Conservation (phyloP, 768 basidiomycete species). For the Cubamyces lactineus region DNA sequence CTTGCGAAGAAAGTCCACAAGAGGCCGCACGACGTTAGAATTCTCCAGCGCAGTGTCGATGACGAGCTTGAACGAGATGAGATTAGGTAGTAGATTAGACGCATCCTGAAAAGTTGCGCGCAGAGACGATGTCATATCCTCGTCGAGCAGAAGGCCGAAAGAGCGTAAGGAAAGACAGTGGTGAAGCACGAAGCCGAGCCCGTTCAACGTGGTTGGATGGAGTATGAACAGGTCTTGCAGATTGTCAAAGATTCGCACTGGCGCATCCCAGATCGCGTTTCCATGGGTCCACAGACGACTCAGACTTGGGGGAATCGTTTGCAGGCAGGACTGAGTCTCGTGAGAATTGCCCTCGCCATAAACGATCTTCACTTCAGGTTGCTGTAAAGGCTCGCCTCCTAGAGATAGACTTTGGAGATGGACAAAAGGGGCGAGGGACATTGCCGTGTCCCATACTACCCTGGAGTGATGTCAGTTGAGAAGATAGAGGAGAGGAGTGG, state of each 20-base stretch:
- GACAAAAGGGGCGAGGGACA: neutral
- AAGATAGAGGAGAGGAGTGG: too few relatives aligned
- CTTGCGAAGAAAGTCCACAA: constrained; percentile 7
- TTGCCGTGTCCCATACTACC: neutral
- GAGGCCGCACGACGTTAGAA: neutral
- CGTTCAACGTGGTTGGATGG: neutral
- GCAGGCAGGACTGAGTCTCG: neutral
- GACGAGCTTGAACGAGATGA: constrained; percentile 20
- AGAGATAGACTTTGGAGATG: neutral
- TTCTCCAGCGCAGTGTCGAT: neutral
- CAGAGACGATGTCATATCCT: neutral
- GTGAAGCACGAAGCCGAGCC: constrained; percentile 14
- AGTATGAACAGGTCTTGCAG: constrained; percentile 15
- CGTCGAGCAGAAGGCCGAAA: neutral
- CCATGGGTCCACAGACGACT: constrained; percentile 2
- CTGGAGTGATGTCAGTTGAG: neutral
- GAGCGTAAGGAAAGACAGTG: constrained; percentile 11
- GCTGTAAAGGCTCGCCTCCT: neutral
- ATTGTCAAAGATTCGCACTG: neutral
- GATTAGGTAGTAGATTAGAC: neutral
- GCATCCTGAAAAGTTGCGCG: neutral
- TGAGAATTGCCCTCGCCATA: neutral
- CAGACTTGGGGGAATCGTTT: neutral
- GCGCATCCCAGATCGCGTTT: constrained; percentile 5
- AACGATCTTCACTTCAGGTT: neutral